Percentiles rank a stretch among this genome's conserved stretches.
These are phyloP conservation scores for Phialemonium atrogriseum DNA, from an alignment of 2,329 filamentous ascomycete species.

Conservation along the genomic window DNA sequence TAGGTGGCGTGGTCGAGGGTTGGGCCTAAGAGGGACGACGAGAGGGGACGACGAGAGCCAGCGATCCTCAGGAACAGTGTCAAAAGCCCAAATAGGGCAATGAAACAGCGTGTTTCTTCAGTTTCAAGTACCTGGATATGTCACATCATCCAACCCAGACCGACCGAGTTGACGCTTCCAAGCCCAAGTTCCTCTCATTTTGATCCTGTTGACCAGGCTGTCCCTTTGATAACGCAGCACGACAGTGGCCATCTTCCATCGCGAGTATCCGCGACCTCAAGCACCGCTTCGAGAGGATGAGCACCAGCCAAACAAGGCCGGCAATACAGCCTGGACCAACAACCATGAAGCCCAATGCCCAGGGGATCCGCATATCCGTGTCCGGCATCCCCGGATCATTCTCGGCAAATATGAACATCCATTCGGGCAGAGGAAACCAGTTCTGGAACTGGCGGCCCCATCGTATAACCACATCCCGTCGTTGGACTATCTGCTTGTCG, in stretches of 20 bases:
- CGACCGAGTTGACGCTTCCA: neutral
- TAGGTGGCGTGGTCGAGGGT: too few relatives aligned
- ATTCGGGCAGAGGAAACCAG: slow-evolving; percentile 4
- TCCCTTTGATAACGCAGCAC: neutral
- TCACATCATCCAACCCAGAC: too few relatives aligned
- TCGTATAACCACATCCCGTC: slow-evolving; percentile 4
- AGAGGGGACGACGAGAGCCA: too few relatives aligned
- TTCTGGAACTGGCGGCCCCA: slow-evolving; percentile 4
- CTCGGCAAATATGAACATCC: slow-evolving; percentile 3
- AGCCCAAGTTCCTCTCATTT: neutral
- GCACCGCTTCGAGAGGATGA: slow-evolving; percentile 2
- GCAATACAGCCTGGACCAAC: neutral
- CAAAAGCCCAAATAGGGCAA: too few relatives aligned
- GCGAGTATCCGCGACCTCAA: neutral
- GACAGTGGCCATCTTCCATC: neutral
- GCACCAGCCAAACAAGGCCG: slow-evolving; percentile 1
- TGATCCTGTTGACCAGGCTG: too few relatives aligned
- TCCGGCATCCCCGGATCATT: slow-evolving; percentile 5
- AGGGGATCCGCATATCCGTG: slow-evolving; percentile 1
- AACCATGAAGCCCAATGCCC: neutral
- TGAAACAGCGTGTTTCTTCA: too few relatives aligned
- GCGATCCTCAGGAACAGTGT: too few relatives aligned
- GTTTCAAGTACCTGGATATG: too few relatives aligned
- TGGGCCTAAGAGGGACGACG: too few relatives aligned
- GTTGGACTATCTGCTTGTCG: slow-evolving; percentile 4